A percentile compares a stretch with the other conserved stretches of the same genome.
phyloP scores from a whole-genome alignment of 2,329 filamentous ascomycete genomes.

The Colletotrichum sp. region DNA sequence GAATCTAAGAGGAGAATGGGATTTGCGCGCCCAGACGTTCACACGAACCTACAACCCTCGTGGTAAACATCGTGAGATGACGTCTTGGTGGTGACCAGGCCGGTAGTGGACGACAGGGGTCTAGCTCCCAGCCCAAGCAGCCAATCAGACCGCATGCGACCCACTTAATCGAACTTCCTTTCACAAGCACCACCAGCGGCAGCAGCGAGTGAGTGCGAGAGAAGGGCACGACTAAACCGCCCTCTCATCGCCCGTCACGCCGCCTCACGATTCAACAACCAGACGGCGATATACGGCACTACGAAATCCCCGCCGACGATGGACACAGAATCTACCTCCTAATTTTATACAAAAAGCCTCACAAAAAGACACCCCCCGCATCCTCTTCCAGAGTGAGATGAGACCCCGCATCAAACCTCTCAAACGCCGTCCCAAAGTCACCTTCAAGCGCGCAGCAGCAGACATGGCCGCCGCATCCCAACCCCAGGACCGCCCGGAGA shows the following conservation, averaged over 20 bases:
- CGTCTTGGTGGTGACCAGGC: background rate
- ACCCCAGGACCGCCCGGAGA: background rate
- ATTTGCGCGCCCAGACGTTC: background rate
- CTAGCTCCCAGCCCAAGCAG: background rate
- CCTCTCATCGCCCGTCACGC: background rate
- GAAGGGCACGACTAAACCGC: background rate
- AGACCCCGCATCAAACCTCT: conserved; percentile 20
- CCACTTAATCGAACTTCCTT: conserved; percentile 9
- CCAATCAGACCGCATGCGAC: background rate
- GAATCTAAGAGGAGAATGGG: accelerated
- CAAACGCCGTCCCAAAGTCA: conserved; percentile 34
- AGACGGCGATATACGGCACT: background rate
- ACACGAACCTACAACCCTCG: background rate
- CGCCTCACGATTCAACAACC: background rate
- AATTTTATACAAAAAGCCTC: background rate
- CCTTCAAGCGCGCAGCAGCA: conserved; percentile 31
- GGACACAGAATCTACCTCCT: background rate
- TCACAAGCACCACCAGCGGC: background rate
- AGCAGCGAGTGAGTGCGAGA: background rate
- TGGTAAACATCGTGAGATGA: background rate
- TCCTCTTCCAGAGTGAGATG: conserved; percentile 14
- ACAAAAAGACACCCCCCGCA: background rate
- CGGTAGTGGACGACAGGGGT: background rate
- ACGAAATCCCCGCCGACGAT: background rate
- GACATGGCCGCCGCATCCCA: conserved; percentile 14